Conservation (phyloP, 75 land plant genomes). For the Sequoia sempervirens region DNA sequence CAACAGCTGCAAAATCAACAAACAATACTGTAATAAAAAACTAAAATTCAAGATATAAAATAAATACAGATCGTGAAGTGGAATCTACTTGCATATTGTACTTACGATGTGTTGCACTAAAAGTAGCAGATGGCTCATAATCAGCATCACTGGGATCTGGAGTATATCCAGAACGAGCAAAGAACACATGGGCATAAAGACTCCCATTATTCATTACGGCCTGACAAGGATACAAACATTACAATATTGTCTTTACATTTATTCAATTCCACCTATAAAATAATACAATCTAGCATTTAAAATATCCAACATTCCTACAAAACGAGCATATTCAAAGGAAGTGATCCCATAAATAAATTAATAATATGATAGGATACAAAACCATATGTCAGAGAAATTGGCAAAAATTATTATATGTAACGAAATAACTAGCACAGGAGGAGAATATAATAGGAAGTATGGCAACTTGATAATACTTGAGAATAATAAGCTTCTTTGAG, state of each 20-base stretch:
- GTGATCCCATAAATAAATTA: background rate
- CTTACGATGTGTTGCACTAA: conserved; percentile 72
- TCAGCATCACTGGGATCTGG: conserved; percentile 95
- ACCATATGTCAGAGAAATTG: background rate
- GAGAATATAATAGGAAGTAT: too few species aligned
- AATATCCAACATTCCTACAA: background rate
- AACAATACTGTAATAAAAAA: background rate
- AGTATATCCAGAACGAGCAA: conserved; percentile 89
- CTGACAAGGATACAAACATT: conserved; percentile 23
- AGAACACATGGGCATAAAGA: conserved; percentile 85
- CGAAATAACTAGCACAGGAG: too few species aligned
- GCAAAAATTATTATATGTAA: background rate
- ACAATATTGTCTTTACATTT: background rate
- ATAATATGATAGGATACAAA: background rate
- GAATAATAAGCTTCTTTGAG: too few species aligned
- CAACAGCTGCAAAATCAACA: conserved; percentile 55
- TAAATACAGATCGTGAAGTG: conserved; percentile 1
- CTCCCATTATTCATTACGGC: conserved; percentile 74
- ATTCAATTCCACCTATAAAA: background rate
- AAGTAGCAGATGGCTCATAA: conserved; percentile 59
- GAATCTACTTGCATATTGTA: background rate
- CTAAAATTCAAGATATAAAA: background rate
- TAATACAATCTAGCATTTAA: conserved; percentile 1
- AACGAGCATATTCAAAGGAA: background rate
- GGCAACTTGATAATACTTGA: too few species aligned